phyloP scores from a whole-genome alignment of 2,329 filamentous ascomycete species.

The Aureobasidium sp. region DNA sequence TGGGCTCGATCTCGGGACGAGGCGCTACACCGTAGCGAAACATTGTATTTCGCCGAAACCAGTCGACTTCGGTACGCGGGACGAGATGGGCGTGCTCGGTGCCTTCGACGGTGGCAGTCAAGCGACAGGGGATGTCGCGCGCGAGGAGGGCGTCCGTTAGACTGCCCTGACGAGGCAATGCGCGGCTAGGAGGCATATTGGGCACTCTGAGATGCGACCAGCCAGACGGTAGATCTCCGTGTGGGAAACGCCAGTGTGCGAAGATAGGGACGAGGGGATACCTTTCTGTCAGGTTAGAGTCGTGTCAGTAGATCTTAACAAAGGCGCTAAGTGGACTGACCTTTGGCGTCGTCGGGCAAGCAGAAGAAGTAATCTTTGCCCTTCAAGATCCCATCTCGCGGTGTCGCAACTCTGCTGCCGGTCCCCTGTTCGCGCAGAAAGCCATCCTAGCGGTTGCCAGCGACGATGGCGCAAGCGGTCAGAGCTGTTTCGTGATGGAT shows the following conservation, averaged over 20 bases:
- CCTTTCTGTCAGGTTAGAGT: not conserved
- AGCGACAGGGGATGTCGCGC: slow-evolving; percentile 1
- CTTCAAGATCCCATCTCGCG: not conserved
- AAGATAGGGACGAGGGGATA: slow-evolving; percentile 2
- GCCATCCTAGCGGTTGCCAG: slow-evolving; percentile 14
- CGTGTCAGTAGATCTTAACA: not conserved
- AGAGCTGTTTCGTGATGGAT: slow-evolving; percentile 14
- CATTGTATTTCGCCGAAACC: not conserved
- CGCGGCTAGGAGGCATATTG: not conserved
- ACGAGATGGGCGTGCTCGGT: slow-evolving; percentile 3
- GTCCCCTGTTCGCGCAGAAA: not conserved
- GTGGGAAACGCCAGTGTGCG: not conserved
- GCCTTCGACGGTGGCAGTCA: not conserved
- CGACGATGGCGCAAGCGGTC: slow-evolving; percentile 14
- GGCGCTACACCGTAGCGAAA: not conserved
- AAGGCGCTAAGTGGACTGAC: not conserved
- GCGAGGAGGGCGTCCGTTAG: not conserved
- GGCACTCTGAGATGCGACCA: not conserved
- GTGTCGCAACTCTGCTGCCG: not conserved
- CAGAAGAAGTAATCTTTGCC: slow-evolving; percentile 9
- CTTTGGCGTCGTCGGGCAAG: not conserved
- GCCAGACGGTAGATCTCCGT: not conserved
- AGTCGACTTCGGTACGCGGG: not conserved
- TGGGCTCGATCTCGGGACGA: not conserved
- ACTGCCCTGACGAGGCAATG: slow-evolving; percentile 2